Evolutionary conservation across 2,329 filamentous ascomycete species (phyloP), one percentile per base, ranked within the genome.

Genomic region (Juglanconis sp.): DNA sequence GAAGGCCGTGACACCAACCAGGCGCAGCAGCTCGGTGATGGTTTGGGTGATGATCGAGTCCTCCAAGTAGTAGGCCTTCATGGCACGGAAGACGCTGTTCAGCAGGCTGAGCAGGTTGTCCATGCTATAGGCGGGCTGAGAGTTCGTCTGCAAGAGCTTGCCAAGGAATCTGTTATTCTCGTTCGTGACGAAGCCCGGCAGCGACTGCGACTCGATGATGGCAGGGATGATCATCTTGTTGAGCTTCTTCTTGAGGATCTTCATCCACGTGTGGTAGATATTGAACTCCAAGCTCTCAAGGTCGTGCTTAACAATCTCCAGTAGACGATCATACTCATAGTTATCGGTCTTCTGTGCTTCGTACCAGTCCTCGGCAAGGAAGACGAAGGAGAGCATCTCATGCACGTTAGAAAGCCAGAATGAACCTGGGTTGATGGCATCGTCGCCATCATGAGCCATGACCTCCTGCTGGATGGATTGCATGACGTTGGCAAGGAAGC

Each of bases 241-340:
- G 65, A 99, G 84, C 80, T 96, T 96, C 87, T 97, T 97, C 85
- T 99, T 99, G 71, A 99, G 80, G 60, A 97, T 91, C 83, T 99
- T 99, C 95, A 99, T 99, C 95, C 95, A 99, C 32, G 95, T 99
- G 78, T 99, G 95, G 77, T 99, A 99, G 70, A 99, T 99, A 81
- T 99, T 99, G 82, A 99, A 99, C 78, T 99, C 95, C 65, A 99
- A 82, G 76, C 91, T 96, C 79, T 99, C 95, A 55, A 99, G 81
- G 73, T 99, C 95, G 74, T 99, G 95, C 83, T 99, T 99, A 73
- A 99, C 95, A 73, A 99, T 98, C 76, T 99, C 95, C 69, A 99
- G 80, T 56, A 99, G 84, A 65, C 95, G 90, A 76, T 99, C 95
- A 70, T 99, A 99, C 79, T 99, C 95, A 73, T 96, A 98, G 73